Conservation (phyloP, 2,329 filamentous ascomycete genomes). For the Verticillium isaacii region DNA sequence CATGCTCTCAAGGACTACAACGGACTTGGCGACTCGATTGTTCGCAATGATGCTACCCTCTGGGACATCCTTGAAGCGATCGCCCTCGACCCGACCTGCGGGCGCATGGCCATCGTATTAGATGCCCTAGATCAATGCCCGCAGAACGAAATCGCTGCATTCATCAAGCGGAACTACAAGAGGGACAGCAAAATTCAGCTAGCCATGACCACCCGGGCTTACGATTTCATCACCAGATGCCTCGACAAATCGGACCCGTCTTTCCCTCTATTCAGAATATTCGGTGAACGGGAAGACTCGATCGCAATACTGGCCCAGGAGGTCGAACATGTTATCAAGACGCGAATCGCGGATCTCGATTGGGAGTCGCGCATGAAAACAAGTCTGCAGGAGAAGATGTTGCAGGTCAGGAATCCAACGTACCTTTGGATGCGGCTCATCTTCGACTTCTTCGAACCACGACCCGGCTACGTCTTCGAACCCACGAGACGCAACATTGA, state of each 20-base stretch:
- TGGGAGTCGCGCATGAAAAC: neutral
- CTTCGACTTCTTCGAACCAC: neutral
- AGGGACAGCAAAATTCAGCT: neutral
- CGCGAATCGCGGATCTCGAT: neutral
- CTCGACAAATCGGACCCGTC: neutral
- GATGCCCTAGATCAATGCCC: neutral
- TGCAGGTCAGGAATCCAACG: neutral
- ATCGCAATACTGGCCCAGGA: neutral
- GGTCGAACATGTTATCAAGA: neutral
- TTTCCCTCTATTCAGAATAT: no score
- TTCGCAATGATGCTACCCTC: neutral
- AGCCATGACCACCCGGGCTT: neutral
- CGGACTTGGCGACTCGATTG: neutral
- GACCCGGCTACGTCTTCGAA: neutral
- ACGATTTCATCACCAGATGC: neutral
- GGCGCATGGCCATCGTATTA: neutral
- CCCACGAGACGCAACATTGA: neutral
- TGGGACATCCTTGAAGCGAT: neutral
- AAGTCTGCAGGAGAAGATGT: neutral
- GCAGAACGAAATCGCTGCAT: neutral
- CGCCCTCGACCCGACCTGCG: neutral
- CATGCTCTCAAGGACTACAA: neutral
- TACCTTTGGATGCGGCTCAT: slow-evolving; percentile 1
- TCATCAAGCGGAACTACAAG: neutral
- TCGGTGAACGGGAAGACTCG: no score